Evolutionary conservation across 371 early-diverging fungal genomes (phyloP), one percentile per base, ranked within the genome.

Genomic region (Syncephalastrum sp.): DNA sequence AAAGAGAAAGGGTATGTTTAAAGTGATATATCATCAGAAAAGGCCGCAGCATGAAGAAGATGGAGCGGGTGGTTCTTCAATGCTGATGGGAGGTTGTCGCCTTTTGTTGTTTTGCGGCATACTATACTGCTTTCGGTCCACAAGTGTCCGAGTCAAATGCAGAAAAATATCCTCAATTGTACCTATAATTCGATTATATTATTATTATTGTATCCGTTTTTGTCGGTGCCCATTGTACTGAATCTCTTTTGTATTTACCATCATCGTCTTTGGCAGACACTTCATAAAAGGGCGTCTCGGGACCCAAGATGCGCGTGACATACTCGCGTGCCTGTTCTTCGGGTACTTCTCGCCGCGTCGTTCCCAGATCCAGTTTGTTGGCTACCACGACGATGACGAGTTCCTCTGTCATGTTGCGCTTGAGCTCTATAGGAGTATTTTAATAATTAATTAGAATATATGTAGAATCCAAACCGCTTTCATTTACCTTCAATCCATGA

Each of bases 381-480:
- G 89, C 91, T 16, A 88, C 89, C 19, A 91, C 82, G 44, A 88
- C 84, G 50, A 88, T 81, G 50, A 89, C 88, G 74, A 83, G 65
- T 55, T 62, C 75, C 33, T 87, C 88, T 29, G 83, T 81, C 81
- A 87, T 87, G 52, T 89, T 89, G 58, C 83, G 74, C 65, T 83
- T 80, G 33, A 89, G 78, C 60, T 89, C 89, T 83, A 70, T 50
- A 51, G 10, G 33, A 43, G 55, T 14, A 29, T 29, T 27, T 24
- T 50, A 23, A 21, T 50, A 21, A 24, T 27, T 23, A 33, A 16
- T 52, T 33, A 16, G n/a, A 16, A 33, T 49, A 14, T 6, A 19
- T 54, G 43, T 54, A 23, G 15, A 54, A 38, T n/a, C 21, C 29
- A 29, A 29, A 29, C 2, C 25, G 42, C 43, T 7, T 47, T 17